Conservation (phyloP, 2,329 filamentous ascomycete species). For the Corynespora cassiicola region DNA sequence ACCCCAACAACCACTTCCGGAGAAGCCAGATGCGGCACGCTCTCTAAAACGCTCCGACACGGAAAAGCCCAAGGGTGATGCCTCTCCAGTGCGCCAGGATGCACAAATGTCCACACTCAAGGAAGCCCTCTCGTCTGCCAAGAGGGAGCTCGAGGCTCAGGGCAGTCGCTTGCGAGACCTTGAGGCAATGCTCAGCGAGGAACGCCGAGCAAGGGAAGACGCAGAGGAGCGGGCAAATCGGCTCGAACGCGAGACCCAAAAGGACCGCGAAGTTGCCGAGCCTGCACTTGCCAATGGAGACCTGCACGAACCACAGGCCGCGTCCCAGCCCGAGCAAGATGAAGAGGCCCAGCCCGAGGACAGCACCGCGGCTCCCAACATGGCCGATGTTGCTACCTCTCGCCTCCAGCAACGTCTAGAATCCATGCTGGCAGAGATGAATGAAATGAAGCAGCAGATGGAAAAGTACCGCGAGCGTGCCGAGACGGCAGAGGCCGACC, state of each 20-base stretch:
- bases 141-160: slow-evolving; percentile 87
- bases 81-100: slow-evolving; percentile 67
- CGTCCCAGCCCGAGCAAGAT: slow-evolving; percentile 19
- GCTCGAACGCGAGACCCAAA: slow-evolving; percentile 67
- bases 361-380: slow-evolving; percentile 21
- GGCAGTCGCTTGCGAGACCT: slow-evolving; percentile 79
- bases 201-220: slow-evolving; percentile 79
- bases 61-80: slow-evolving; percentile 70
- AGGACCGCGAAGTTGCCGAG: slow-evolving; percentile 45
- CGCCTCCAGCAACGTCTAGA: slow-evolving; percentile 76
- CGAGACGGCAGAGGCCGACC: slow-evolving; percentile 80
- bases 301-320: slow-evolving; percentile 14
- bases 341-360: slow-evolving; percentile 14
- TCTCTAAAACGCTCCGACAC: slow-evolving; percentile 78
- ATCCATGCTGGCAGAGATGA: slow-evolving; percentile 78
- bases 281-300: slow-evolving; percentile 24
- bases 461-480: slow-evolving; percentile 79
- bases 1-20: slow-evolving; percentile 89
- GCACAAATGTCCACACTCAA: slow-evolving; percentile 85
- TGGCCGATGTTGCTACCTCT: slow-evolving; percentile 47
- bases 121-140: slow-evolving; percentile 82
- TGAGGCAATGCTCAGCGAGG: slow-evolving; percentile 77
- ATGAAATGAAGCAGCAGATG: slow-evolving; percentile 79
- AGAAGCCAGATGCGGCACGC: slow-evolving; percentile 78
- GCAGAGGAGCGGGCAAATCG: slow-evolving; percentile 83